Conservation (phyloP, 352 stramenopile species). For the Phytopythium oedochilum region DNA sequence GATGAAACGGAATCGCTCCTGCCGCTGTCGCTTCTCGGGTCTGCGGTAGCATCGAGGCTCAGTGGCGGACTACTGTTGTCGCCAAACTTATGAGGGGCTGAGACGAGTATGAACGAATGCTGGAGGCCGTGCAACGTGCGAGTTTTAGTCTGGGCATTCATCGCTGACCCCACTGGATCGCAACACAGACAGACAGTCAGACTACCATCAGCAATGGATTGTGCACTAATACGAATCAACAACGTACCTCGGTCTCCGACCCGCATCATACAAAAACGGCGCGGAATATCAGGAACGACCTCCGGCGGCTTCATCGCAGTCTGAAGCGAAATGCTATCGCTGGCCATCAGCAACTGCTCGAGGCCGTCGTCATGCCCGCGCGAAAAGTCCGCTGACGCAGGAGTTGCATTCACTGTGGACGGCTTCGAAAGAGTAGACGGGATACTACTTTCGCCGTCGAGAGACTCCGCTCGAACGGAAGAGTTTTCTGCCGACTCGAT, state of each 20-base stretch:
- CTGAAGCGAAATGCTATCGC: not conserved
- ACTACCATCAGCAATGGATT: not conserved
- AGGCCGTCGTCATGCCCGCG: not conserved
- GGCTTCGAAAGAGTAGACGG: no score
- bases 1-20: not conserved
- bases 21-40: not conserved
- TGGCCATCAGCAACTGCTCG: not conserved
- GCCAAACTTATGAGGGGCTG: not conserved
- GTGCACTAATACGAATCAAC: not conserved
- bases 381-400: not conserved
- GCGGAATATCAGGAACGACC: not conserved
- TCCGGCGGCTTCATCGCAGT: not conserved
- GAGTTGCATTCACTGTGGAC: not conserved
- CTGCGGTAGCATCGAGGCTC: not conserved
- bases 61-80: not conserved
- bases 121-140: not conserved
- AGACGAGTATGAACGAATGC: not conserved
- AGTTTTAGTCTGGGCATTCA: conserved; percentile 1
- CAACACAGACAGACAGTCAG: not conserved
- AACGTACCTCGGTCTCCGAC: conserved; percentile 3
- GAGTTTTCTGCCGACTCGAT: not conserved
- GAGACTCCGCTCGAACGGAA: not conserved
- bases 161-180: not conserved
- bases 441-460: not conserved
- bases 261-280: conserved; percentile 5